Conservation (phyloP, 768 basidiomycete species). For the Pleurotus ostreatus region DNA sequence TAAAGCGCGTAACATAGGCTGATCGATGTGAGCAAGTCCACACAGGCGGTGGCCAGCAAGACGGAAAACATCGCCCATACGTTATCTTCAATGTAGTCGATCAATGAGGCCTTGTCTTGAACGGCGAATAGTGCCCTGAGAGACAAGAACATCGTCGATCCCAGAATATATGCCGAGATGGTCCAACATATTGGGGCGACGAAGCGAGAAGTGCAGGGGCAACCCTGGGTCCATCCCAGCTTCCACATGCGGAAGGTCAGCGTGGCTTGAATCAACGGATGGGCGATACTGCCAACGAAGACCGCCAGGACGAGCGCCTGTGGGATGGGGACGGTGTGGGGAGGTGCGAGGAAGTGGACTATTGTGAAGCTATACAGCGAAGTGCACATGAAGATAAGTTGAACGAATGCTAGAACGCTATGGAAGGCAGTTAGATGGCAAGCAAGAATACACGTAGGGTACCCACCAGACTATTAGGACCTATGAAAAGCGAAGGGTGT, state of each 20-base stretch:
- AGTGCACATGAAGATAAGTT: background rate
- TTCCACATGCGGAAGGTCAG: conserved; percentile 8
- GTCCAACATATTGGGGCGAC: background rate
- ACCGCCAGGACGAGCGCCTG: background rate
- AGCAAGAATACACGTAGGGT: background rate
- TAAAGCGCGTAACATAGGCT: background rate
- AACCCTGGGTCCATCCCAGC: background rate
- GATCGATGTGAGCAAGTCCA: conserved; percentile 3
- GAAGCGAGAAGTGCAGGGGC: background rate
- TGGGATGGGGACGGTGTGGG: background rate
- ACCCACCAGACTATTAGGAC: conserved; percentile 1
- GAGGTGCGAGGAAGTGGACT: background rate
- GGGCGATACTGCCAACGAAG: background rate
- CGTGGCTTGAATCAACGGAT: conserved; percentile 5
- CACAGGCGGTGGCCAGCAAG: conserved; percentile 1
- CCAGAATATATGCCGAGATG: background rate
- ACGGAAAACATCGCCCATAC: background rate
- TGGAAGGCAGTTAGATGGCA: background rate
- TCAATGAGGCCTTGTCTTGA: background rate
- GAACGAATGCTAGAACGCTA: background rate
- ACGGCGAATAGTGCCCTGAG: conserved; percentile 1
- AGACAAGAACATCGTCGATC: background rate
- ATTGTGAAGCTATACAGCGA: conserved; percentile 3
- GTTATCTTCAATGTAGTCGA: background rate
- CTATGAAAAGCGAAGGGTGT: background rate